A percentile compares a stretch with the other conserved stretches of the same genome.
phyloP scores from a whole-genome alignment of 306 rosid species.

The Begonia fuchsioides region DNA sequence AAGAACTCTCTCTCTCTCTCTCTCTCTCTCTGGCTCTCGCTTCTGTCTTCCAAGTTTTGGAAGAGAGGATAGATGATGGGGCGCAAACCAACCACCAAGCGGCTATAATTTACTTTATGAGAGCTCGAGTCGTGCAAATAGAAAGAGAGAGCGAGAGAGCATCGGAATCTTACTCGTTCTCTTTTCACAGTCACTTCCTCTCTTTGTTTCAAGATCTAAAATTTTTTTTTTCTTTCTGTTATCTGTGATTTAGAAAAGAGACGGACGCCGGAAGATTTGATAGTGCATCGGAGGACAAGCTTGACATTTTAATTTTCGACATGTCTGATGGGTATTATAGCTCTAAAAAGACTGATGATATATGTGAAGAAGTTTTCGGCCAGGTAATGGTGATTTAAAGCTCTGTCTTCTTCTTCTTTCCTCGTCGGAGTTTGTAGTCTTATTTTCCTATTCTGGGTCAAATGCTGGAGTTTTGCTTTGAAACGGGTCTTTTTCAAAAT shows the following conservation, averaged over 20 bases:
- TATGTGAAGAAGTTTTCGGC: constrained; percentile 62
- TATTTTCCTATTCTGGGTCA: no score
- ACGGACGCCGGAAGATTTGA: no score
- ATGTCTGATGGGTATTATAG: constrained; percentile 61
- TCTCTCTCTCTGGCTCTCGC: constrained; percentile 2
- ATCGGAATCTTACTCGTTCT: no score
- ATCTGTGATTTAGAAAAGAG: background rate
- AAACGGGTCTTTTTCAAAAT: background rate
- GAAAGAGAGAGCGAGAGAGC: constrained; percentile 5
- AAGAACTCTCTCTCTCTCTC: background rate
- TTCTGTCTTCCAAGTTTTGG: constrained; percentile 15
- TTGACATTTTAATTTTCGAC: constrained; percentile 2
- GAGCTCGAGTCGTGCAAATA: background rate
- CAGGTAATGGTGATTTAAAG: constrained; percentile 23
- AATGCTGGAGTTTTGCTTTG: no score
- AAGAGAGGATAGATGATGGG: constrained; percentile 15
- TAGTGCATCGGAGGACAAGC: background rate
- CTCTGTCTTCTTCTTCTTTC: constrained; percentile 2
- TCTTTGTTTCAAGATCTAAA: no score
- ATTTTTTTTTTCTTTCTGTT: background rate
- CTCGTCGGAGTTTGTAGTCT: background rate
- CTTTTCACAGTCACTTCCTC: no score
- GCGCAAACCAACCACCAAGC: constrained; percentile 36
- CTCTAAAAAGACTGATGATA: constrained; percentile 76
- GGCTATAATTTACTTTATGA: constrained; percentile 49